phyloP scores from a whole-genome alignment of 331 rosid species.

The Rosa hybrid region DNA sequence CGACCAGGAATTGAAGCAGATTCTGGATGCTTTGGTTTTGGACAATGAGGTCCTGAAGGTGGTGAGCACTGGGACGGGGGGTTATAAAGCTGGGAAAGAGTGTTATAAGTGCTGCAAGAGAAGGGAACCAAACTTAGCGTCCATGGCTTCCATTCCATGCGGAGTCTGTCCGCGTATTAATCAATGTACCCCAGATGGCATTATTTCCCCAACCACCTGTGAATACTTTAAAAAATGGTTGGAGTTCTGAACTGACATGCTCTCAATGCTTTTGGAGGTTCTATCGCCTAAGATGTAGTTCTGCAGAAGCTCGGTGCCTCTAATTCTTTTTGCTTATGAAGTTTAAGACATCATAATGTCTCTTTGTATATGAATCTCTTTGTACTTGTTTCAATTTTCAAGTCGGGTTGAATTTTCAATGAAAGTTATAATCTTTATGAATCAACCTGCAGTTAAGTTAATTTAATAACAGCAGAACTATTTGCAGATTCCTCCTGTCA shows the following conservation, averaged over 20 bases:
- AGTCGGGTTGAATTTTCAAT: background rate
- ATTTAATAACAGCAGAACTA: background rate
- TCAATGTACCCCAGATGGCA: constrained; percentile 59
- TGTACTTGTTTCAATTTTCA: background rate
- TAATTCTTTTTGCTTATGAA: background rate
- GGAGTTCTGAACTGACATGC: constrained; percentile 45
- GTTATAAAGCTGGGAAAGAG: constrained; percentile 53
- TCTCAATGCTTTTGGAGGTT: background rate
- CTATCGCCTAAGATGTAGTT: background rate
- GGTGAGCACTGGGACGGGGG: constrained; percentile 63
- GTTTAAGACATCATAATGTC: background rate
- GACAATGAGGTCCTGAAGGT: constrained; percentile 54
- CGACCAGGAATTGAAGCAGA: constrained; percentile 50
- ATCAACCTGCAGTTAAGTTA: background rate
- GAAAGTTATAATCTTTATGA: background rate
- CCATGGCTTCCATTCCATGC: constrained; percentile 70
- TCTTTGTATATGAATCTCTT: background rate
- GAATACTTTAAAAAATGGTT: constrained; percentile 60
- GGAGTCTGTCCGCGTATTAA: constrained; percentile 74
- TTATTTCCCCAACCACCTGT: constrained; percentile 66
- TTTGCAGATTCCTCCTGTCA: background rate
- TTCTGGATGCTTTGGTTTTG: constrained; percentile 58
- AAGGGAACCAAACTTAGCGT: constrained; percentile 43
- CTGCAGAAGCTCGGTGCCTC: background rate
- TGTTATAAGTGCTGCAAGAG: constrained; percentile 63